Evolutionary conservation across 2,329 filamentous ascomycete genomes (phyloP), one percentile per base, ranked within the genome.

Genomic region (Ceratocystis variospora): DNA sequence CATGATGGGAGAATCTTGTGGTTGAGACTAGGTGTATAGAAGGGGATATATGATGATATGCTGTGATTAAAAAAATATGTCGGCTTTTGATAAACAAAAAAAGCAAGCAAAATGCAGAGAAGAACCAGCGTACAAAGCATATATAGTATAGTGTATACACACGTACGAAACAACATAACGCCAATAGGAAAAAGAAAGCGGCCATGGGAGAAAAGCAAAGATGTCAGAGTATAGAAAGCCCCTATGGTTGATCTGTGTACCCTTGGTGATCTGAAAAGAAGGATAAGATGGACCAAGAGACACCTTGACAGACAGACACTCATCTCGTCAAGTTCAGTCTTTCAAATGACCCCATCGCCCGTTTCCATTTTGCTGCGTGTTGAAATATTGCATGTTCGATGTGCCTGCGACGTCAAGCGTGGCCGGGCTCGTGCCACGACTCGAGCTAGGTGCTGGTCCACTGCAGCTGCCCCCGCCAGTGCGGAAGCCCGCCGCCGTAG

Each of bases 381-480:
- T 73, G 69, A 78, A 75, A 61, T 76, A 77, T 65, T 75, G 76
- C 72, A 76, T 73, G 10, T 77, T 77, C 0, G 74, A 70, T 66
- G 69, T 71, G 44, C 69, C 68, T 10, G 68, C 69, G 33, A 68
- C 70, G 33, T 75, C 76, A 45, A 72, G 71, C 1, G 73, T 71
- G 37, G 77, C 76, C 19, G 81, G 81, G 70, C 81, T 83, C 45
- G 79, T 80, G 19, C 79, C 81, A 33, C 81, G 76, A 68, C 80
- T 82, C 59, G 77, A 75, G 15, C 74, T 73, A 31, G 73, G 73
- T 4, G 45, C 46, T 31, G 41, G 46, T 33, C 46, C 59, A 48
- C 67, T 44, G 63, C 62, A 65, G 44, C 69, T 71, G 15, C 37
- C 37, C 12, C 37, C 37, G 12, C 37, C 37, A 41, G 37, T 41